Evolutionary conservation across 2,329 filamentous ascomycete species (phyloP).

Genomic region (Elsinoe fawcettii): DNA sequence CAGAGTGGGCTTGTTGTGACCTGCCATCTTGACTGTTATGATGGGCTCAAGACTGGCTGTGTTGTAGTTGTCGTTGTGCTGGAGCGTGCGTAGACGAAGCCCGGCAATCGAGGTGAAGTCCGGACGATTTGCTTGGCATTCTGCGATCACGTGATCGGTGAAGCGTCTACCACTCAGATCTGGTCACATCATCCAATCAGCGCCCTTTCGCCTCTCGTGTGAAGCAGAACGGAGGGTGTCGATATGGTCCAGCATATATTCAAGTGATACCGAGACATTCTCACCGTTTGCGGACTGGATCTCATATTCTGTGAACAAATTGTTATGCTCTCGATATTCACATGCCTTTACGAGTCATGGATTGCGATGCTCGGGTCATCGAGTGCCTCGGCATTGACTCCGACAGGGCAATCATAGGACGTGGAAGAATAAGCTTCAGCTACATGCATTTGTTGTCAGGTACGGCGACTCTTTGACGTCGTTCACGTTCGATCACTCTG

Average conservation of each 20-base stretch:
- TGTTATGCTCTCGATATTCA: not conserved
- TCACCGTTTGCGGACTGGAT: too few relatives aligned
- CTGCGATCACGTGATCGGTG: not conserved
- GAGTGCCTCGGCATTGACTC: not conserved
- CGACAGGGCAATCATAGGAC: not conserved
- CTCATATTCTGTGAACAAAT: not conserved
- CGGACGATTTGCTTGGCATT: not conserved
- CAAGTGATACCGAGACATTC: too few relatives aligned
- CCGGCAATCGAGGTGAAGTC: not conserved
- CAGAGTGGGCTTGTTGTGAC: slow-evolving; percentile 32
- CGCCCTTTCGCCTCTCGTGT: too few relatives aligned
- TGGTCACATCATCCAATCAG: too few relatives aligned
- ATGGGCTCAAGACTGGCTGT: not conserved
- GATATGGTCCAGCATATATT: too few relatives aligned
- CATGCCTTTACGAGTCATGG: not conserved
- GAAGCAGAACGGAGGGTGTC: too few relatives aligned
- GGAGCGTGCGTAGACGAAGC: not conserved
- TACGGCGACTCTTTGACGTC: slow-evolving; percentile 9
- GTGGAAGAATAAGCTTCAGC: not conserved
- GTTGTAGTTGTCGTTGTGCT: not conserved
- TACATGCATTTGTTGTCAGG: not conserved
- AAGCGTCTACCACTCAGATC: too few relatives aligned
- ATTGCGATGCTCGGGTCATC: not conserved
- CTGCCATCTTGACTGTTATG: slow-evolving; percentile 27
- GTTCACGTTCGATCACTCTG: not conserved